Conservation (phyloP, 202 grass and related monocot species). For the Brachypodium distachyon region DNA sequence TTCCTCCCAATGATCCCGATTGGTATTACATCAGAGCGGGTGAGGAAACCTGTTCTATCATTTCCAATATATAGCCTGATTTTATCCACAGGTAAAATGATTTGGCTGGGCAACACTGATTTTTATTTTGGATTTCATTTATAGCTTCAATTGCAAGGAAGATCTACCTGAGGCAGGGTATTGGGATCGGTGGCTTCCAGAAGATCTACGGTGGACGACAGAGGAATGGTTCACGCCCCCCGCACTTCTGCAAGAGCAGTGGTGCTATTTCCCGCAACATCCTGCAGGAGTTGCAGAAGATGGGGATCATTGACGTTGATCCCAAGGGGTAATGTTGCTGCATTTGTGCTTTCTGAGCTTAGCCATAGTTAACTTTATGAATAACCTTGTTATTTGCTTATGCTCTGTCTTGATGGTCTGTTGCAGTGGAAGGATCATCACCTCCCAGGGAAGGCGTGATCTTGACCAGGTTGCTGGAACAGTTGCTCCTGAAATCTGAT, state of each 20-base stretch:
- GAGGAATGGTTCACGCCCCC: conserved; percentile 56
- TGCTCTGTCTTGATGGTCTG: neutral
- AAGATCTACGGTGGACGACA: conserved; percentile 79
- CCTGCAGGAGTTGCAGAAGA: conserved; percentile 61
- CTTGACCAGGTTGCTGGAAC: conserved; percentile 79
- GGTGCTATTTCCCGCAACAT: conserved; percentile 74
- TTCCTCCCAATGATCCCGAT: conserved; percentile 66
- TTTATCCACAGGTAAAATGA: too few species aligned
- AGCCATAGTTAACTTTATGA: neutral
- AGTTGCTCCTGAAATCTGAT: conserved; percentile 33
- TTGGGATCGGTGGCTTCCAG: conserved; percentile 83
- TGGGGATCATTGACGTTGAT: conserved; percentile 62
- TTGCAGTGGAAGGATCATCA: conserved; percentile 72
- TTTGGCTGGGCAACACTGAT: neutral
- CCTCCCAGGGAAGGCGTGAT: conserved; percentile 78
- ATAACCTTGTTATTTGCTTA: neutral
- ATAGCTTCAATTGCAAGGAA: conserved; percentile 76
- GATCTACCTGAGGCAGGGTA: conserved; percentile 74
- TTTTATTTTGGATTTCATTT: neutral
- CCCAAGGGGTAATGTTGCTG: conserved; percentile 50
- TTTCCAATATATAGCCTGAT: neutral
- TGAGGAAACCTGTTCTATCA: neutral
- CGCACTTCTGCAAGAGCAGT: conserved; percentile 88
- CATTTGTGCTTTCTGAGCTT: neutral
- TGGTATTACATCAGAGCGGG: conserved; percentile 93